Evolutionary conservation across 805 yeast species (phyloP).

Genomic region (Ogataea chonburiensis): DNA sequence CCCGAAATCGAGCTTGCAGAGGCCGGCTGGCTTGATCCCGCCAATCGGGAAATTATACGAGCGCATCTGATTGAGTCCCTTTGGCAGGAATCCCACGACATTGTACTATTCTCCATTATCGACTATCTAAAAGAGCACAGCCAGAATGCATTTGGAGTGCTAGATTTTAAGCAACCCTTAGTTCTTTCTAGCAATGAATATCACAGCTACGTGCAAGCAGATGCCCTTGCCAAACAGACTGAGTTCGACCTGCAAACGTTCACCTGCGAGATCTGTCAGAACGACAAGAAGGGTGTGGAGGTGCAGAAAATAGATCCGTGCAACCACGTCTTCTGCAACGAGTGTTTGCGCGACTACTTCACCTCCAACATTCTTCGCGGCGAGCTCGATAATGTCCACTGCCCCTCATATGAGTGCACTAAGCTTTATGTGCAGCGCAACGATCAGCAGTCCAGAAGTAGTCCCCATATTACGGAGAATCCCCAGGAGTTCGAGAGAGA

Average conservation of each 20-base stretch:
- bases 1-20: conserved; percentile 30
- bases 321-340: conserved; percentile 47
- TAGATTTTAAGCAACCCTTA: conserved; percentile 10
- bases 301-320: conserved; percentile 44
- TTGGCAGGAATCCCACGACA: conserved; percentile 39
- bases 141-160: conserved; percentile 15
- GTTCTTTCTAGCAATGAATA: conserved; percentile 9
- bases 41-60: conserved; percentile 18
- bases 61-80: conserved; percentile 24
- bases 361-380: conserved; percentile 44
- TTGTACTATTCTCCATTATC: conserved; percentile 43
- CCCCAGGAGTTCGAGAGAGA: conserved; percentile 34
- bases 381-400: conserved; percentile 50
- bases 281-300: conserved; percentile 42
- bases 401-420: conserved; percentile 56
- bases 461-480: conserved; percentile 21
- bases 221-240: conserved; percentile 23
- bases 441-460: conserved; percentile 18
- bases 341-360: conserved; percentile 46
- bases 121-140: conserved; percentile 37
- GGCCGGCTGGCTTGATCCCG: conserved; percentile 30
- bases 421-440: conserved; percentile 20
- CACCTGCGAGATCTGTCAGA: conserved; percentile 58
- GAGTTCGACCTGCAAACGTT: conserved; percentile 40
- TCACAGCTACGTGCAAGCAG: conserved; percentile 20